A percentile compares a stretch with the other conserved stretches of the same genome.
phyloP scores from a whole-genome alignment of 2,329 filamentous ascomycete species.

The Daldinia eschscholtzii region DNA sequence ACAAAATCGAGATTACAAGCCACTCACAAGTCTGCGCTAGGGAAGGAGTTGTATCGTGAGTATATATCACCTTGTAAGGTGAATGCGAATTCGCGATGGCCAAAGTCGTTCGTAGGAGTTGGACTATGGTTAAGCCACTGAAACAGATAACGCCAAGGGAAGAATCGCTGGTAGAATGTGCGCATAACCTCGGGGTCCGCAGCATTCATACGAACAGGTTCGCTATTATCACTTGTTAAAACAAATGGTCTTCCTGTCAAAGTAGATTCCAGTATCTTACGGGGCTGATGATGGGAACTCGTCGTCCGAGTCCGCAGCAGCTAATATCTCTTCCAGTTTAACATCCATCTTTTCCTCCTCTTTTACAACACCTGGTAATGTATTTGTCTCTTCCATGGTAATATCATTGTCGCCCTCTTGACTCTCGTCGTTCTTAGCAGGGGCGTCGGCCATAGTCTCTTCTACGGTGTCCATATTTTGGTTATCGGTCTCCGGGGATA shows the following conservation, averaged over 20 bases:
- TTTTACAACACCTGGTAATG: constrained; percentile 25
- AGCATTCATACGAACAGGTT: constrained; percentile 57
- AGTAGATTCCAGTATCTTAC: constrained; percentile 52
- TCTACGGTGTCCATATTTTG: constrained; percentile 50
- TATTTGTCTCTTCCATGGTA: constrained; percentile 57
- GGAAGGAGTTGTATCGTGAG: constrained; percentile 84
- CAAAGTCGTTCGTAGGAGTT: constrained; percentile 87
- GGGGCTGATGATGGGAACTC: constrained; percentile 67
- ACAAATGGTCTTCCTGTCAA: background rate
- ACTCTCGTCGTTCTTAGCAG: constrained; percentile 49
- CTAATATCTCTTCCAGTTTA: constrained; percentile 71
- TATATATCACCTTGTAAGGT: constrained; percentile 94
- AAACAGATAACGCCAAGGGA: constrained; percentile 94
- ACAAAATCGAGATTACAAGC: too few species aligned
- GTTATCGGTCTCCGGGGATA: constrained; percentile 51
- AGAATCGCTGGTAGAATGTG: constrained; percentile 94
- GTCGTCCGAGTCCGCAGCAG: constrained; percentile 70
- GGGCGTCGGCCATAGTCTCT: constrained; percentile 54
- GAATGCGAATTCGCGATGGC: constrained; percentile 94
- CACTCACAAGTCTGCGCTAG: constrained; percentile 65
- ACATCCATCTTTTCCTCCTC: constrained; percentile 58
- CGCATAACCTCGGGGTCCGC: constrained; percentile 89
- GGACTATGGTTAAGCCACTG: constrained; percentile 98
- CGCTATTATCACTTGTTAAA: constrained; percentile 49
- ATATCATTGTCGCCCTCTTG: constrained; percentile 55